Base-by-base conservation (phyloP, 768 basidiomycete genomes). In the Coprinellus micaceus region DNA sequence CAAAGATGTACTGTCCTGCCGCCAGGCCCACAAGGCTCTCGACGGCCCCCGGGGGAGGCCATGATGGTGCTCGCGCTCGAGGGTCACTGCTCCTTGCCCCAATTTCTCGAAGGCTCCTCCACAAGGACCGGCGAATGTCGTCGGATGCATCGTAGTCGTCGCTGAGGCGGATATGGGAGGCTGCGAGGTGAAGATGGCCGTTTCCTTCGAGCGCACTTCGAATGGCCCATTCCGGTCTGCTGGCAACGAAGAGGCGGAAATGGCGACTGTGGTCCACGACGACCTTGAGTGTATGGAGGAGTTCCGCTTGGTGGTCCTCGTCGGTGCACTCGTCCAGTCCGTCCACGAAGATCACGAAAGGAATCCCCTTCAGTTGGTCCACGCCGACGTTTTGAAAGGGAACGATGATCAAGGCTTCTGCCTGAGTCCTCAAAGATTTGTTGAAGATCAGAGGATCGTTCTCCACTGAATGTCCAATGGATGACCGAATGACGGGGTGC, bases 171-270 rank as follows among this genome's bases (percentile, higher is more conserved):
- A 53, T 22, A 51, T 48, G 2, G 53, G 29, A 37, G 50, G 41
- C 33, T 7, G 12, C 4, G 10, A 26, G 15, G 4, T 52, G 22
- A 1, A 45, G 21, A 37, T 52, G 15, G 28, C 40, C 40, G 9
- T 24, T 24, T 21, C 7, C 47, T 10, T 43, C 41, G 12, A 60
- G 39, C 4, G 56, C 50, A 15, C 26, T 24, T 29, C 39, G 52
- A 17, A 61, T 39, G 15, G 61, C 60, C 12, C 21, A 41, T 45
- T 63, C 62, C 1, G 58, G 54, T 15, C 62, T 52, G 39, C 60
- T 63, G 51, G 60, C 28, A 10, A 63, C 52, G 33, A 61, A 54
- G 26, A 61, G 29, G n/a, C 28, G 60, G 53, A 58, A 58, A 26
- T 29, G 52, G 28, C 29, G 39, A 6, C 28, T 53, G 17, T 28